These are phyloP conservation scores for Cystobasidium onofrii DNA, from an alignment of 768 basidiomycete species.

Conservation along the genomic window DNA sequence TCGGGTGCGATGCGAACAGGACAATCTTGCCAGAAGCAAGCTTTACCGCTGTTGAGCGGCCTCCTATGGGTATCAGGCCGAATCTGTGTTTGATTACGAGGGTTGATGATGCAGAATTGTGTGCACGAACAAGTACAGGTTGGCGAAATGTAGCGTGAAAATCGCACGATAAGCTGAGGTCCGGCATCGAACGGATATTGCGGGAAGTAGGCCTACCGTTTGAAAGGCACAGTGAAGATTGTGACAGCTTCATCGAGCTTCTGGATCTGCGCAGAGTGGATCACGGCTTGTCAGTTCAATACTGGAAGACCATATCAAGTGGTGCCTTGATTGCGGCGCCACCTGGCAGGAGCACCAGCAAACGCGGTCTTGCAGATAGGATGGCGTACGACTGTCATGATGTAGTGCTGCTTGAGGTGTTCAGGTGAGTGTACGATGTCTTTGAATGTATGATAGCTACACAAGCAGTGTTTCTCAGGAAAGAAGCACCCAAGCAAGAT, in stretches of 20 bases:
- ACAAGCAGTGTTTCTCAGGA: no score
- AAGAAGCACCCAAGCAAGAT: no score
- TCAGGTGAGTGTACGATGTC: neutral
- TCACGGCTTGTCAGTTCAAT: no score
- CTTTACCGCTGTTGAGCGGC: conserved; percentile 16
- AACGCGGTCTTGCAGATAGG: neutral
- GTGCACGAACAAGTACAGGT: no score
- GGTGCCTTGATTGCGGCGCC: neutral
- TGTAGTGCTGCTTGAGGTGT: neutral
- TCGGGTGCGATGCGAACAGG: conserved; percentile 12
- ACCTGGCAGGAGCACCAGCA: neutral
- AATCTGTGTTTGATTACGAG: no score
- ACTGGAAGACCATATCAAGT: no score
- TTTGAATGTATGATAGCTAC: neutral
- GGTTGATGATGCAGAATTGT: no score
- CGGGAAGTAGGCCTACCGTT: conserved; percentile 46
- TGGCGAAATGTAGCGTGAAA: no score
- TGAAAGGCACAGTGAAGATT: conserved; percentile 45
- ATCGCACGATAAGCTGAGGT: neutral
- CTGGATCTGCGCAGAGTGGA: conserved; percentile 34
- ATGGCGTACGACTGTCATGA: neutral
- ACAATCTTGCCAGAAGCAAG: conserved; percentile 23
- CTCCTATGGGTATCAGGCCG: conserved; percentile 19
- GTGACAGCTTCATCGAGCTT: conserved; percentile 35
- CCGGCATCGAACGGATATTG: neutral